Conservation (phyloP, 805 yeast species). For the Nakazawaea holstii region DNA sequence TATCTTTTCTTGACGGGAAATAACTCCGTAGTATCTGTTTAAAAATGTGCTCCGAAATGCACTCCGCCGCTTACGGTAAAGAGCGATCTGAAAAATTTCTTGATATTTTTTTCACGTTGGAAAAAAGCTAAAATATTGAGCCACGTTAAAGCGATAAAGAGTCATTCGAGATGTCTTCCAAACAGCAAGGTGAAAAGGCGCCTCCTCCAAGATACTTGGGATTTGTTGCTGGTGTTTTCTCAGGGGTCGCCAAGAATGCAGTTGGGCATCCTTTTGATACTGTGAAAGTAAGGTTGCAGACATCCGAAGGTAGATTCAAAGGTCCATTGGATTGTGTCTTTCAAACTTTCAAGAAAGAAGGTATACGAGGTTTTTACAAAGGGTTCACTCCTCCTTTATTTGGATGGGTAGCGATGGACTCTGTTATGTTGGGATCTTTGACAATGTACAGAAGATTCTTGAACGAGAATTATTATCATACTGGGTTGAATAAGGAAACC, state of each 20-base stretch:
- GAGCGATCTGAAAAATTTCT: neutral
- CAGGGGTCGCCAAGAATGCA: constrained; percentile 81
- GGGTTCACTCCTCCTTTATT: constrained; percentile 92
- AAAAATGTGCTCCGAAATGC: no score
- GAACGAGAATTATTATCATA: constrained; percentile 55
- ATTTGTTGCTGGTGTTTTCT: constrained; percentile 82
- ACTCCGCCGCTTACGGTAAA: no score
- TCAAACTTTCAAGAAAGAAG: constrained; percentile 71
- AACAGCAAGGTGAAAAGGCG: constrained; percentile 12
- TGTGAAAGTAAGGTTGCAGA: constrained; percentile 79
- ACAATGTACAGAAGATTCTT: constrained; percentile 69
- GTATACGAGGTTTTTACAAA: constrained; percentile 72
- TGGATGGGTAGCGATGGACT: constrained; percentile 94
- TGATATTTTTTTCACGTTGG: neutral
- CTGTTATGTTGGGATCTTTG: constrained; percentile 82
- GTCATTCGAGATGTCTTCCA: neutral
- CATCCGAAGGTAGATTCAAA: constrained; percentile 64
- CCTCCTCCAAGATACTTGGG: constrained; percentile 59
- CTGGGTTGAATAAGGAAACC: constrained; percentile 33
- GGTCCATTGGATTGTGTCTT: constrained; percentile 80
- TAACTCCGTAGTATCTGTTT: no score
- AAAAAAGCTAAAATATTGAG: no score
- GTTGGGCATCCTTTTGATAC: constrained; percentile 96
- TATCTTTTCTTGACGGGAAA: neutral
- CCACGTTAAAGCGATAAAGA: neutral